A percentile compares a stretch with the other conserved stretches of the same genome.
phyloP scores from a whole-genome alignment of 305 asterid species.

The Stenogyne calaminthoides region DNA sequence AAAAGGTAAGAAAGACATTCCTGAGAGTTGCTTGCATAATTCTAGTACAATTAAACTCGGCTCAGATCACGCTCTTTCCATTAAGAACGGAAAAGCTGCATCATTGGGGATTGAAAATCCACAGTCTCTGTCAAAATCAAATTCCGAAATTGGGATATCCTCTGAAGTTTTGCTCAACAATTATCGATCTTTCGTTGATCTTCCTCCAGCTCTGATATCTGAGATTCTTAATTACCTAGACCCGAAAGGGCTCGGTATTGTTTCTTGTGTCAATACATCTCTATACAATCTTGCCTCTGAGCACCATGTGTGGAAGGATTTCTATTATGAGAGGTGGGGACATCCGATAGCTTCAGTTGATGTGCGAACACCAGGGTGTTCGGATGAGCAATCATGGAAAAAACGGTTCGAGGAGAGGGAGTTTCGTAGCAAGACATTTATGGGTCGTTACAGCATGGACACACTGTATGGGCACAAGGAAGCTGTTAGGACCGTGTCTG shows the following conservation, averaged over 20 bases:
- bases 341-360: slow-evolving; percentile 41
- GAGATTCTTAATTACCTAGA: slow-evolving; percentile 80
- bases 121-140: slow-evolving; percentile 26
- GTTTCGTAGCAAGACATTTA: slow-evolving; percentile 75
- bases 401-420: slow-evolving; percentile 86
- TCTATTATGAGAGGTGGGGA: slow-evolving; percentile 94
- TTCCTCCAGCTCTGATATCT: slow-evolving; percentile 72
- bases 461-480: slow-evolving; percentile 84
- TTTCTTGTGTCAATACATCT: slow-evolving; percentile 71
- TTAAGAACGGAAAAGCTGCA: slow-evolving; percentile 24
- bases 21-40: slow-evolving; percentile 40
- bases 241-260: slow-evolving; percentile 85
- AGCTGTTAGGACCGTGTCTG: slow-evolving; percentile 78
- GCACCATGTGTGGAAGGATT: slow-evolving; percentile 86
- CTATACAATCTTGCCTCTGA: slow-evolving; percentile 76
- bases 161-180: slow-evolving; percentile 33
- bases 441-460: slow-evolving; percentile 80
- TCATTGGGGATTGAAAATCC: slow-evolving; percentile 36
- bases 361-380: slow-evolving; percentile 41
- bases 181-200: slow-evolving; percentile 58
- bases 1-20: slow-evolving; percentile 37
- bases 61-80: slow-evolving; percentile 29
- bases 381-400: slow-evolving; percentile 80
- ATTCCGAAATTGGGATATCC: slow-evolving; percentile 40
- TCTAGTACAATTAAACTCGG: slow-evolving; percentile 27